Percentiles rank a stretch among this genome's conserved stretches.
phyloP scores from a whole-genome alignment of 2,329 filamentous ascomycete genomes.

The Raffaelea albimanens region DNA sequence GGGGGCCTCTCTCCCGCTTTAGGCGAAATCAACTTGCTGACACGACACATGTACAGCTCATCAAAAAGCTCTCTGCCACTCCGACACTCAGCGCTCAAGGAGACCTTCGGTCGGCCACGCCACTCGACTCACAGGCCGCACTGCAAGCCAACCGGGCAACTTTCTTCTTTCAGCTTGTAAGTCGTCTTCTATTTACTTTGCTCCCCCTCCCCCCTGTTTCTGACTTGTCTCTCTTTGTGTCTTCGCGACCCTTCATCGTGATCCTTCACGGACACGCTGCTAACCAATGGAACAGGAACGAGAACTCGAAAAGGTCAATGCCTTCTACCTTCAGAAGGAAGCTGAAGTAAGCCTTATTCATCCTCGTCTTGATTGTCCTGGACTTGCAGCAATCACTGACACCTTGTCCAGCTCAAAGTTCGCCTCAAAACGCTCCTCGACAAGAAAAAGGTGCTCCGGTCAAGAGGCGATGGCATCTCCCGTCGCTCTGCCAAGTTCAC shows the following conservation, averaged over 20 bases:
- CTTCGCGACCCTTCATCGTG: too few relatives aligned
- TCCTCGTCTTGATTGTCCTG: background rate
- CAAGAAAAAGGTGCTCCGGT: conserved; percentile 87
- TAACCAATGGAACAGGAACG: conserved; percentile 61
- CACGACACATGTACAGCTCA: conserved; percentile 55
- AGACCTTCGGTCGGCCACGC: conserved; percentile 40
- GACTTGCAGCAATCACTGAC: background rate
- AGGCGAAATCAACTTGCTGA: conserved; percentile 21
- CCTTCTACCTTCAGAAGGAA: conserved; percentile 95
- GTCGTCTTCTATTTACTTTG: too few relatives aligned
- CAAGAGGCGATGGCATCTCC: conserved; percentile 64
- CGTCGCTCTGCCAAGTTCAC: conserved; percentile 90
- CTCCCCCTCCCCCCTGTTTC: background rate
- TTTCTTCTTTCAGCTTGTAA: conserved; percentile 94
- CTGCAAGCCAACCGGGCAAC: conserved; percentile 96
- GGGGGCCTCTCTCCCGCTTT: too few relatives aligned
- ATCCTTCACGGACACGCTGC: conserved; percentile 8
- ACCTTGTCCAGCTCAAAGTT: conserved; percentile 64
- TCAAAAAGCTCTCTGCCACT: conserved; percentile 93
- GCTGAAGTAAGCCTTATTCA: conserved; percentile 61
- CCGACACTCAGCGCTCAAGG: conserved; percentile 73
- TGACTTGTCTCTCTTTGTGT: background rate
- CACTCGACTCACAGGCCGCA: conserved; percentile 71
- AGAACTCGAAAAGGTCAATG: conserved; percentile 97
- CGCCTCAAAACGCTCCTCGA: conserved; percentile 86